These are phyloP conservation scores for Jimgerdemannia flammicorona DNA, from an alignment of 192 early-diverging fungal genomes.

Conservation along the genomic window DNA sequence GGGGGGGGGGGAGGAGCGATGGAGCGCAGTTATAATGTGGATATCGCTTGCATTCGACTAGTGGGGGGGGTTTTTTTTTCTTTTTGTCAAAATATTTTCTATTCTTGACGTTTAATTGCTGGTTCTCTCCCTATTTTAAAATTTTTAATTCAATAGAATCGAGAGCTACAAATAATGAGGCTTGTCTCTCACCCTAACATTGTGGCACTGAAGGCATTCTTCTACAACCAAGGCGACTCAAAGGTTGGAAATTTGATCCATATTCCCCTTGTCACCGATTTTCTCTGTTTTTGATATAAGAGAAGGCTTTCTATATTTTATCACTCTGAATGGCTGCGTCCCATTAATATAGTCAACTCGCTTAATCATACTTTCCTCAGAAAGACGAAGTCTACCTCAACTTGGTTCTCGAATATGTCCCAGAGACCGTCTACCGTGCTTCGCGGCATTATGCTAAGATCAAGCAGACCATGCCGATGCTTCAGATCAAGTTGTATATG, in stretches of 20 bases:
- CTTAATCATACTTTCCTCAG: no score
- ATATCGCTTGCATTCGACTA: no score
- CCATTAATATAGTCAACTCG: no score
- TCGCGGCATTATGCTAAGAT: slow-evolving; percentile 86
- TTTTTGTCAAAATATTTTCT: no score
- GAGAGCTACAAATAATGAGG: slow-evolving; percentile 92
- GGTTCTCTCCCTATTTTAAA: neutral
- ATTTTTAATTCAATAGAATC: slow-evolving; percentile 54
- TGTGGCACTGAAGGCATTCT: slow-evolving; percentile 84
- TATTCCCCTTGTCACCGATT: no score
- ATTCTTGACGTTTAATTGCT: neutral
- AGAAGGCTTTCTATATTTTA: no score
- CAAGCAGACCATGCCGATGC: slow-evolving; percentile 92
- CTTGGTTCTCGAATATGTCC: slow-evolving; percentile 92
- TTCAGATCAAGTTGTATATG: slow-evolving; percentile 98
- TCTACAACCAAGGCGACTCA: slow-evolving; percentile 89
- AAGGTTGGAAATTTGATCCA: slow-evolving; percentile 42
- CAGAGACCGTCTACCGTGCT: slow-evolving; percentile 95
- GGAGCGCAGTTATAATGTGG: no score
- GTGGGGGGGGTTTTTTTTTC: no score
- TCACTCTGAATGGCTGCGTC: no score
- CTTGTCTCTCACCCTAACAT: slow-evolving; percentile 93
- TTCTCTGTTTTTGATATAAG: no score
- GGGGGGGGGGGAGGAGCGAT: no score
- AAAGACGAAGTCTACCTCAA: slow-evolving; percentile 96